Percentiles rank a stretch among this genome's conserved stretches.
Conservation (phyloP, 768 basidiomycete genomes). For the Boletus barrowsii region DNA sequence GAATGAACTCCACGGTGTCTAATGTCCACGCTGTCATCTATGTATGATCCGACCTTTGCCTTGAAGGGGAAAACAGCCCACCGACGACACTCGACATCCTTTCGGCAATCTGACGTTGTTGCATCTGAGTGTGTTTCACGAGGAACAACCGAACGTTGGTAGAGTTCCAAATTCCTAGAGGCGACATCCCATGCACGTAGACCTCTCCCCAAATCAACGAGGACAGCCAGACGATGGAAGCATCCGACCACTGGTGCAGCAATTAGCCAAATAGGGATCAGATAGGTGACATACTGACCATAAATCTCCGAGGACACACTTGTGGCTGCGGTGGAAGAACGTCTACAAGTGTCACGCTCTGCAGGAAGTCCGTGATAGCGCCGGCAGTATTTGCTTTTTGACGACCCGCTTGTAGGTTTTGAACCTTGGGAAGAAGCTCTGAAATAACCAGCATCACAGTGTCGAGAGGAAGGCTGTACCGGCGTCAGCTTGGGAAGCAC, state of each 20-base stretch:
- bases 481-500: conserved; percentile 5
- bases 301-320: conserved; percentile 68
- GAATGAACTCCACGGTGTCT: neutral
- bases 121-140: conserved; percentile 78
- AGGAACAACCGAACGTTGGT: conserved; percentile 89
- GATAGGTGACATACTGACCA: conserved; percentile 44
- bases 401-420: conserved; percentile 70
- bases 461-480: conserved; percentile 77
- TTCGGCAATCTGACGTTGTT: conserved; percentile 70
- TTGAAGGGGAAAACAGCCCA: conserved; percentile 56
- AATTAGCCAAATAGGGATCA: neutral
- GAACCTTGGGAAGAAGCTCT: conserved; percentile 82
- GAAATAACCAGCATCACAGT: conserved; percentile 84
- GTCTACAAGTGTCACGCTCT: conserved; percentile 62
- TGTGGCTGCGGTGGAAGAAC: conserved; percentile 72
- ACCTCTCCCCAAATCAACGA: conserved; percentile 95
- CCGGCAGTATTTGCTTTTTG: conserved; percentile 61
- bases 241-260: conserved; percentile 77
- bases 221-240: conserved; percentile 88
- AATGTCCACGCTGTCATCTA: conserved; percentile 6
- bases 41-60: conserved; percentile 26
- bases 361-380: conserved; percentile 72
- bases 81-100: conserved; percentile 81
- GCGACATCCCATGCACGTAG: conserved; percentile 86
- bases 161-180: conserved; percentile 85